A percentile compares a stretch with the other conserved stretches of the same genome.
Conservation (phyloP, 2,329 filamentous ascomycete genomes). For the Fusarium agapanthi region DNA sequence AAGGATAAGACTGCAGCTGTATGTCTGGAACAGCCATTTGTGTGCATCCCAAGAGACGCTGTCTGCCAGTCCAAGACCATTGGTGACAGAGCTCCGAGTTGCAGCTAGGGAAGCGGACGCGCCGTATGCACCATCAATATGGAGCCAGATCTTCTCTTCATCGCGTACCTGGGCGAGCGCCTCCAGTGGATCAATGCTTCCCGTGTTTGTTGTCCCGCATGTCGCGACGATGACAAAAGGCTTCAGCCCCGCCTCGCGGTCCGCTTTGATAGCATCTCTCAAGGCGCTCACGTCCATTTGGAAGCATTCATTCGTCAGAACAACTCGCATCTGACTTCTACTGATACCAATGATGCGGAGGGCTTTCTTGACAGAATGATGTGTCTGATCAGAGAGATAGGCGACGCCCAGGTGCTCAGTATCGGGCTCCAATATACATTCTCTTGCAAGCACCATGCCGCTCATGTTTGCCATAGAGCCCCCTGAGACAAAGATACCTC, state of each 20-base stretch:
- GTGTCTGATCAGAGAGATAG: constrained; percentile 11
- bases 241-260: neutral
- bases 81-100: neutral
- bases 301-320: neutral
- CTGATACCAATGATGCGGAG: constrained; percentile 1
- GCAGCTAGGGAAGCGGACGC: neutral
- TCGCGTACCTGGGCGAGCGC: neutral
- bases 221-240: constrained; percentile 4
- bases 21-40: constrained; percentile 15
- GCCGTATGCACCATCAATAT: constrained; percentile 14
- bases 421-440: neutral
- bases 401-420: neutral
- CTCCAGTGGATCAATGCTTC: neutral
- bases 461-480: constrained; percentile 22
- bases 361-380: constrained; percentile 6
- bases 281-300: neutral
- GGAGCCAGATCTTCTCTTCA: constrained; percentile 8
- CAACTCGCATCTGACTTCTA: neutral
- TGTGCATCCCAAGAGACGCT: constrained; percentile 21
- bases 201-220: constrained; percentile 14
- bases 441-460: constrained; percentile 9
- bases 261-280: neutral
- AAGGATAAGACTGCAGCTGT: constrained; percentile 9
- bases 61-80: constrained; percentile 2
- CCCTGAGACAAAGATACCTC: constrained; percentile 9